Base-by-base conservation (phyloP, 306 rosid genomes). In the Dryas octopetala region DNA sequence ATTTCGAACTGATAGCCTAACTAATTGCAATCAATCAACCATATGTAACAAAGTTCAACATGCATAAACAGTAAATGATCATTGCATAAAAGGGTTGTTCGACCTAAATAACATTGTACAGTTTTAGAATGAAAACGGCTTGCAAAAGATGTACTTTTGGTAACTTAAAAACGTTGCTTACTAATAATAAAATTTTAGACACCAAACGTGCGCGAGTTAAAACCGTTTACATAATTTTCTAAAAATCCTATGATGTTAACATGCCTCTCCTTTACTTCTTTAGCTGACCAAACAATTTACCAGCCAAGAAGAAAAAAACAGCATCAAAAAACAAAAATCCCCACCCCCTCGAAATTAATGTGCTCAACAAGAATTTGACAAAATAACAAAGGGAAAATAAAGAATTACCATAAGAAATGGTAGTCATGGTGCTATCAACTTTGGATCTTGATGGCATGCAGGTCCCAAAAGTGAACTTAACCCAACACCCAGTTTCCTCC, bases 381-480 rank as follows among this genome's bases (percentile, higher is more conserved):
- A 60, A 74, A 66, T 4, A 46, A 50, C 9, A 62, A n/a, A 52
- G n/a, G 66, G 19, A 7, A 5, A 47, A 16, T 10, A 40, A 40
- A 8, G 13, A 71, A 55, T 80, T 83, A 95, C 99, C 97, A 82
- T 74, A 84, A 70, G 80, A 83, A 23, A 83, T 66, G 80, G 55
- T 80, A 64, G 85, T 83, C 62, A 87, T 79, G 85, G 92, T 81
- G 86, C 74, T 86, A 77, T 88, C 91, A 85, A 90, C 91, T 80
- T 90, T 90, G 81, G 99, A 87, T 86, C 86, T 90, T 60, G 99
- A 92, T 86, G 93, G 88, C 82, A 90, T 78, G 80, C 95, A 92
- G 48, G 84, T 85, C 40, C 97, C 79, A 78, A 87, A 84, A 81
- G 77, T 88, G 79, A 88, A 82, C 88, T 76, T 89, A 84, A 70